These are phyloP conservation scores for Lipomyces sp. DNA, from an alignment of 805 yeast species.

Conservation along the genomic window DNA sequence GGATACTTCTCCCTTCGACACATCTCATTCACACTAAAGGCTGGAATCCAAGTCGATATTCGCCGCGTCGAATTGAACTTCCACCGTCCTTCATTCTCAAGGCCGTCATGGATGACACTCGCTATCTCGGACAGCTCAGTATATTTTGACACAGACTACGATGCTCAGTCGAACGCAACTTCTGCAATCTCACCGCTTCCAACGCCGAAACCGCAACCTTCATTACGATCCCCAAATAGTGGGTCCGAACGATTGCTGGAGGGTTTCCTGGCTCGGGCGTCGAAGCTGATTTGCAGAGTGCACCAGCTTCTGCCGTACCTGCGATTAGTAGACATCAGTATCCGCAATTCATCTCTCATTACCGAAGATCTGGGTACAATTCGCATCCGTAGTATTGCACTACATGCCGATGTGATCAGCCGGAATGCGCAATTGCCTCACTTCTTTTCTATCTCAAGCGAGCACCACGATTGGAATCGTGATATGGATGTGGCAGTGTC, in stretches of 20 bases:
- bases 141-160: conserved; percentile 39
- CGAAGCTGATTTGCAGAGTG: conserved; percentile 10
- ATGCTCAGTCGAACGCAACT: conserved; percentile 15
- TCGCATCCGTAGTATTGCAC: conserved; percentile 24
- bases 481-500: conserved; percentile 13
- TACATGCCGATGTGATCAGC: conserved; percentile 20
- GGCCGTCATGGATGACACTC: conserved; percentile 49
- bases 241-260: background rate
- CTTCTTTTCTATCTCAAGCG: conserved; percentile 11
- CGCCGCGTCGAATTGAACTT: conserved; percentile 46
- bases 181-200: conserved; percentile 3
- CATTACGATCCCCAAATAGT: background rate
- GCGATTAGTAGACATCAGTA: conserved; percentile 22
- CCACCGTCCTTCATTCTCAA: conserved; percentile 50
- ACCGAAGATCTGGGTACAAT: conserved; percentile 29
- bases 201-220: conserved; percentile 4
- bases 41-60: conserved; percentile 47
- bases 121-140: conserved; percentile 45
- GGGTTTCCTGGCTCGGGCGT: background rate
- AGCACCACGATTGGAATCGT: background rate
- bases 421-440: conserved; percentile 19
- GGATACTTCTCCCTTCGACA: conserved; percentile 50
- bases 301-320: conserved; percentile 22
- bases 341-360: conserved; percentile 23
- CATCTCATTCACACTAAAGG: conserved; percentile 44